Evolutionary conservation across 139 green algal species (phyloP), one percentile per base, ranked within the genome.

Genomic region (Chlamydomonas eustigma): DNA sequence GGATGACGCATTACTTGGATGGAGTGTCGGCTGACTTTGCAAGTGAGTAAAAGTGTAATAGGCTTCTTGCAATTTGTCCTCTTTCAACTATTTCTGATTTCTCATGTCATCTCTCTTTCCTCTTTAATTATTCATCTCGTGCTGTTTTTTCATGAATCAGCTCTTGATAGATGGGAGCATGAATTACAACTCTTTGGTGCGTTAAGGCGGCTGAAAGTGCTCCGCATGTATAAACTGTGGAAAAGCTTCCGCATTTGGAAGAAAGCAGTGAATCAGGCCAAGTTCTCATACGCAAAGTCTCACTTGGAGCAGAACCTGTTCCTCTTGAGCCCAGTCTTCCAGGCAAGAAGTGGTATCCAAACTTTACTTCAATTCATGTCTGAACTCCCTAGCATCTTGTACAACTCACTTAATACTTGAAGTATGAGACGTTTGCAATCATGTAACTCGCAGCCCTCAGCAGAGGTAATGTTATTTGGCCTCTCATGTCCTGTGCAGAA

Each of bases 201-300:
- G 4, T 80, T 96, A 18, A 90, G 87, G 71, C 65, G 75, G 33
- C 82, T 95, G 24, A 75, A 75, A 35, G 28, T 86, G 6, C 94
- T 94, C 82, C 77, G 80, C 50, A 75, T 89, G 76, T 93, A 92
- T 87, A 90, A 88, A 70, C 64, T 90, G 28, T 94, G 90, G 89
- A 94, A 94, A 78, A 75, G 51, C 2, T 93, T 94, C 86, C 76
- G 81, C 37, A 39, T 87, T 52, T 94, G 90, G 90, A 83, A 81
- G 58, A 81, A 80, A 33, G 69, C 80, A 34, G 84, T 96, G 4
- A 84, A 83, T 39, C 73, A 82, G 58, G 81, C 81, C 51, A 96
- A 94, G 83, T 88, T 88, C 18, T 5, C 51, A n/a, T 63, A 73
- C 6, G 86, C 85, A 36, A 86, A 79, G 39, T 50, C 69, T 3